Conservation (phyloP, 2,329 filamentous ascomycete genomes). For the Nigrospora oryzae region DNA sequence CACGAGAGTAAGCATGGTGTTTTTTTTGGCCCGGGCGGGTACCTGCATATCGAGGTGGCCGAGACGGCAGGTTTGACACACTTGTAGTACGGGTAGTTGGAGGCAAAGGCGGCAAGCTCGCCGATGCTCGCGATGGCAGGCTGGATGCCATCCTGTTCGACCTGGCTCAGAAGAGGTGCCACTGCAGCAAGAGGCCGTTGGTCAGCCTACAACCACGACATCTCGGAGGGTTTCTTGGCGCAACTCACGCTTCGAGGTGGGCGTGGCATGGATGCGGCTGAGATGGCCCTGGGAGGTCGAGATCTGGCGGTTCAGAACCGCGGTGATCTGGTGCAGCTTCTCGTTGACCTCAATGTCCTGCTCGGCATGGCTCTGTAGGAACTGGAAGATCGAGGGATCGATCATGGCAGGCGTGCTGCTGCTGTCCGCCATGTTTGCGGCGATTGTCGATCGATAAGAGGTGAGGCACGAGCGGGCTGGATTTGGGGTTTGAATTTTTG, state of each 20-base stretch:
- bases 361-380: constrained; percentile 83
- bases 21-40: not conserved
- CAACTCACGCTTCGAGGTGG: constrained; percentile 45
- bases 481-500: too few relatives aligned
- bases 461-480: too few relatives aligned
- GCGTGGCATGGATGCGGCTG: constrained; percentile 83
- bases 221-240: not conserved
- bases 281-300: constrained; percentile 74
- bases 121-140: constrained; percentile 64
- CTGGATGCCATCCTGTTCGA: constrained; percentile 59
- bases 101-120: constrained; percentile 65
- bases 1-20: not conserved
- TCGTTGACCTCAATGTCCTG: constrained; percentile 78
- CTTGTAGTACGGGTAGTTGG: constrained; percentile 94
- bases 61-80: constrained; percentile 27
- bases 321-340: constrained; percentile 72
- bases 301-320: constrained; percentile 75
- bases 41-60: not conserved
- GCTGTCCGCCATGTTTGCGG: constrained; percentile 13
- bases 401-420: constrained; percentile 42
- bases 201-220: not conserved
- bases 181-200: constrained; percentile 37
- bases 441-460: too few relatives aligned
- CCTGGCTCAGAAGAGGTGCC: constrained; percentile 57
- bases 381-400: constrained; percentile 76